Conservation (phyloP, 1,284 basidiomycete genomes). For the Apiotrichum laibachii region DNA sequence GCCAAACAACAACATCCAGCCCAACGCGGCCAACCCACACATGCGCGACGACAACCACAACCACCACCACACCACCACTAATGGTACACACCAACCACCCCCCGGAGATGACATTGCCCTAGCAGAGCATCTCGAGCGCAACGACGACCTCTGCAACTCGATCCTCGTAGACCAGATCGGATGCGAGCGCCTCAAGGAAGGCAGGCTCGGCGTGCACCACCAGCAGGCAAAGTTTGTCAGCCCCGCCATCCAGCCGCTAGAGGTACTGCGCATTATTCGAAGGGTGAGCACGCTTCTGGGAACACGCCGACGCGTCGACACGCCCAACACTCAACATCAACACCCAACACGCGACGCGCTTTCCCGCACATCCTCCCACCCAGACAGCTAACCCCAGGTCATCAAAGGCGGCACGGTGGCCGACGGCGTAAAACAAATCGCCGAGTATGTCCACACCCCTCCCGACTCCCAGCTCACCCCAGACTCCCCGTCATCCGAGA, state of each 20-base stretch:
- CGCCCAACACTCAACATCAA: not conserved
- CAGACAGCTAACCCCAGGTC: constrained; percentile 12
- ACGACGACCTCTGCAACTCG: constrained; percentile 49
- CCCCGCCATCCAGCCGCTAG: constrained; percentile 36
- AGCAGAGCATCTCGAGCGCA: constrained; percentile 47
- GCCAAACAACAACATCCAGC: constrained; percentile 6
- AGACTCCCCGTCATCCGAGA: constrained; percentile 39
- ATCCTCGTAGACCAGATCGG: constrained; percentile 50
- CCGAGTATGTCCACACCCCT: not conserved
- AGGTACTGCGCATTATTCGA: constrained; percentile 37
- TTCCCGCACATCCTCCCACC: too few species aligned
- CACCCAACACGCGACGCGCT: not conserved
- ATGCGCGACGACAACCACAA: constrained; percentile 7
- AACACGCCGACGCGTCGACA: too few species aligned
- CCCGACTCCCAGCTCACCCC: not conserved
- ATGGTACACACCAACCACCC: too few species aligned
- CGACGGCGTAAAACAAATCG: not conserved
- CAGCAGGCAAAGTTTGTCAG: constrained; percentile 48
- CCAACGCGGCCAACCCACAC: not conserved
- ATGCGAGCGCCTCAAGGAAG: constrained; percentile 29
- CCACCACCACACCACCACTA: too few species aligned
- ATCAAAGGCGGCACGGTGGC: not conserved
- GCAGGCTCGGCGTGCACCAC: constrained; percentile 47
- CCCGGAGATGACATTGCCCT: constrained; percentile 20
- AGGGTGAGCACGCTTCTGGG: constrained; percentile 26